Evolutionary conservation across 257 asterid species (phyloP).

Genomic region (Osmanthus fragrans): DNA sequence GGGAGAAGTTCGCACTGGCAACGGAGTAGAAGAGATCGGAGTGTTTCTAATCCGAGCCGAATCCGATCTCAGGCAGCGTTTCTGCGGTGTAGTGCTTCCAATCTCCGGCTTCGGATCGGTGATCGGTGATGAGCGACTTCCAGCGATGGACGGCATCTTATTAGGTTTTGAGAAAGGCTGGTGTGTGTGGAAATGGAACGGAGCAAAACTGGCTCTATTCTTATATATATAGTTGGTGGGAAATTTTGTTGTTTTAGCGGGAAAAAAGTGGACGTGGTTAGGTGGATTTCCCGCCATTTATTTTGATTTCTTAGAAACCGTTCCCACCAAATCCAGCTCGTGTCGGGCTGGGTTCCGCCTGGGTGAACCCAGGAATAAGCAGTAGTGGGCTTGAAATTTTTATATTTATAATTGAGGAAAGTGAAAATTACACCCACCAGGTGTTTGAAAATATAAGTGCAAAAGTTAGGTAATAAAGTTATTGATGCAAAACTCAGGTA

Average conservation of each 20-base stretch:
- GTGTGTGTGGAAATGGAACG: background rate
- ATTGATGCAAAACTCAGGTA: no score
- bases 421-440: no score
- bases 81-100: conserved; percentile 46
- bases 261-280: conserved; percentile 20
- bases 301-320: background rate
- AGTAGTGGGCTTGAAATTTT: no score
- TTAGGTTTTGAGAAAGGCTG: background rate
- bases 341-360: background rate
- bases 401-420: no score
- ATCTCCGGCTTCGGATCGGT: conserved; percentile 25
- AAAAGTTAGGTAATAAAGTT: no score
- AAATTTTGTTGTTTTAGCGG: conserved; percentile 29
- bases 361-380: no score
- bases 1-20: conserved; percentile 43
- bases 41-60: conserved; percentile 15
- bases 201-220: background rate
- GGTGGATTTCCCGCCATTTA: conserved; percentile 36
- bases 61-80: conserved; percentile 58
- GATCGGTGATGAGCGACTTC: conserved; percentile 36
- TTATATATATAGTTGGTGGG: background rate
- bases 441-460: no score
- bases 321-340: background rate
- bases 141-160: conserved; percentile 58
- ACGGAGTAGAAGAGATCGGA: conserved; percentile 27